phyloP scores from a whole-genome alignment of 768 basidiomycete genomes.

The Royoungia palumana region DNA sequence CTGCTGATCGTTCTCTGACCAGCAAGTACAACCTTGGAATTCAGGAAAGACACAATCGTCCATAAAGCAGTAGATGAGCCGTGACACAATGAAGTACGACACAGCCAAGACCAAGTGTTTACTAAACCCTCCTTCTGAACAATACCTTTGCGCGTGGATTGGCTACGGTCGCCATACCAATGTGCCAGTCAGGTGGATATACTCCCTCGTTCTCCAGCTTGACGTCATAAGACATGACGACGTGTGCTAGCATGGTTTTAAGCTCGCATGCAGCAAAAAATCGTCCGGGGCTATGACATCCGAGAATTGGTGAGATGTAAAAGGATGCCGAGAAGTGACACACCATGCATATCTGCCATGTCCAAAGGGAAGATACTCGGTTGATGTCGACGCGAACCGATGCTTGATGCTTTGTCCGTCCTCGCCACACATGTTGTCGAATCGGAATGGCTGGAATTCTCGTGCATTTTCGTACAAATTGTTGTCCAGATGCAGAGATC shows the following conservation, averaged over 20 bases:
- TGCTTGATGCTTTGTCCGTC: slow-evolving; percentile 31
- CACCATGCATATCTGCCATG: slow-evolving; percentile 18
- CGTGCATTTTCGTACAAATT: slow-evolving; percentile 31
- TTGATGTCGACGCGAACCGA: slow-evolving; percentile 33
- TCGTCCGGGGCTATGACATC: slow-evolving; percentile 15
- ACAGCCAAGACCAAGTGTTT: too few species aligned
- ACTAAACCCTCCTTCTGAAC: slow-evolving; percentile 1
- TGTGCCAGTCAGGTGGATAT: neutral
- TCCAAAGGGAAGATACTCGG: slow-evolving; percentile 38
- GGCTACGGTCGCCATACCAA: neutral
- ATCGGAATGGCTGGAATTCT: slow-evolving; percentile 37
- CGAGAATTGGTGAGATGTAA: too few species aligned
- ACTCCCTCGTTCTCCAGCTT: neutral
- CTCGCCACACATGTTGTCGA: slow-evolving; percentile 22
- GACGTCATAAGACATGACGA: slow-evolving; percentile 9
- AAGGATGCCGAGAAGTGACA: neutral
- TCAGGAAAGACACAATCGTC: too few species aligned
- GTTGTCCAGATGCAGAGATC: slow-evolving; percentile 19
- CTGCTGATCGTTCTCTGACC: too few species aligned
- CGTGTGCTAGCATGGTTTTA: slow-evolving; percentile 13
- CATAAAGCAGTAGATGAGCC: too few species aligned
- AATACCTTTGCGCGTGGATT: neutral
- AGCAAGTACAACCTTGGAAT: too few species aligned
- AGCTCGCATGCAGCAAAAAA: slow-evolving; percentile 8
- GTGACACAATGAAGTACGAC: too few species aligned